These are phyloP conservation scores for Spencermartinsiella ligniputridi DNA, from an alignment of 1,139 yeast species.

Conservation along the genomic window DNA sequence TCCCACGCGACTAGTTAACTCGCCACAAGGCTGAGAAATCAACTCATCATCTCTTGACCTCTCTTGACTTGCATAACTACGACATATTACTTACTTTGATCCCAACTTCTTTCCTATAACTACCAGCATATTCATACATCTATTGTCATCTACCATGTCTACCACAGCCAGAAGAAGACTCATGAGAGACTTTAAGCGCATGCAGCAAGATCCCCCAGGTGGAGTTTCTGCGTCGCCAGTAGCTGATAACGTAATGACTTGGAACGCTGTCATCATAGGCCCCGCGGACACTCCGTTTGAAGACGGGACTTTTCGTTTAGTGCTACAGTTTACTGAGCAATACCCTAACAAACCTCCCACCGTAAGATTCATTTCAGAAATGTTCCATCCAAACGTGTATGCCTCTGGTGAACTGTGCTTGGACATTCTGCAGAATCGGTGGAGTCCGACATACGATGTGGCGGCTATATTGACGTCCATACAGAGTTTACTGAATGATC, in stretches of 20 bases:
- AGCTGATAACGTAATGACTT: constrained; percentile 94
- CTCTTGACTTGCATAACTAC: no score
- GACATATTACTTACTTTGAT: no score
- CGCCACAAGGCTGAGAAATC: no score
- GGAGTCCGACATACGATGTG: constrained; percentile 99
- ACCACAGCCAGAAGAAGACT: constrained; percentile 97
- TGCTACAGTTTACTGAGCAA: constrained; percentile 90
- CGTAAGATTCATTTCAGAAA: constrained; percentile 84
- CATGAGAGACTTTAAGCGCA: constrained; percentile 98
- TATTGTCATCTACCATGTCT: constrained; percentile 59
- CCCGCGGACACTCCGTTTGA: constrained; percentile 98
- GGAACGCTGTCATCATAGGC: constrained; percentile 97
- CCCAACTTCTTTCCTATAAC: background rate
- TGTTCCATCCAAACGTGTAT: constrained; percentile 98
- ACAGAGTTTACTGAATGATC: constrained; percentile 80
- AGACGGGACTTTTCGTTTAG: constrained; percentile 90
- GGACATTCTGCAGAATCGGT: constrained; percentile 91
- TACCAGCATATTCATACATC: no score
- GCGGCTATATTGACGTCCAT: constrained; percentile 92
- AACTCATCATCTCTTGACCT: no score
- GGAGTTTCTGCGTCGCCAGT: constrained; percentile 97
- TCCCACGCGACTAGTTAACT: background rate
- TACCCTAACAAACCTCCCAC: constrained; percentile 96
- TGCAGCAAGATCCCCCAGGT: constrained; percentile 97
- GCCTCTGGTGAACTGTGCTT: constrained; percentile 93